Percentiles rank a stretch among this genome's conserved stretches.
These are phyloP conservation scores for Aspergillus uvarum DNA, from an alignment of 2,329 filamentous ascomycete species.

Conservation along the genomic window DNA sequence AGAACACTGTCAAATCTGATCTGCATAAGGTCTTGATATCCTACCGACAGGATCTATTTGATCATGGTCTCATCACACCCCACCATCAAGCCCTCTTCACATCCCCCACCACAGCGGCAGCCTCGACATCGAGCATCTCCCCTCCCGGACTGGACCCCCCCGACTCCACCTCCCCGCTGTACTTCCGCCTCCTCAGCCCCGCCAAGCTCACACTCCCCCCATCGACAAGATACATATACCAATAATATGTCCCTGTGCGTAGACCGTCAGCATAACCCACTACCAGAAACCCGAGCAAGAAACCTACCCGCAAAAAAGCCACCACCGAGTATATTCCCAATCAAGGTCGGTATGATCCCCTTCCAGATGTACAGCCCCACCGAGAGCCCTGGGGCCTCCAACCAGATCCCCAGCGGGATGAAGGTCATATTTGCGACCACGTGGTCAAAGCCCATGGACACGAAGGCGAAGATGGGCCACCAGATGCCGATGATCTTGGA, in stretches of 20 bases:
- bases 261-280: background rate
- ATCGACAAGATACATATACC: slow-evolving; percentile 47
- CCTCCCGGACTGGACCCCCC: slow-evolving; percentile 2
- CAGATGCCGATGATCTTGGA: slow-evolving; percentile 58
- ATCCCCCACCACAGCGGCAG: slow-evolving; percentile 7
- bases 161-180: background rate
- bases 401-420: slow-evolving; percentile 53
- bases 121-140: slow-evolving; percentile 12
- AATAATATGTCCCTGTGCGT: slow-evolving; percentile 42
- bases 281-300: background rate
- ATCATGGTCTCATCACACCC: background rate
- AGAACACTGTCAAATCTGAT: no score
- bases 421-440: slow-evolving; percentile 60
- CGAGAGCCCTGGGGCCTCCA: slow-evolving; percentile 45
- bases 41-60: no score
- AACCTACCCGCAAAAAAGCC: slow-evolving; percentile 51
- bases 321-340: slow-evolving; percentile 58
- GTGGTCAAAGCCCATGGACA: slow-evolving; percentile 55
- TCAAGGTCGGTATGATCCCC: slow-evolving; percentile 52
- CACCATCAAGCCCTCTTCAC: background rate
- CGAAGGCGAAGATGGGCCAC: slow-evolving; percentile 58
- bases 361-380: slow-evolving; percentile 59
- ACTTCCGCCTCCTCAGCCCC: slow-evolving; percentile 10
- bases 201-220: slow-evolving; percentile 19
- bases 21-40: background rate